Conservation (phyloP, 495 filamentous ascomycete species). For the Penicillium flavigenum region DNA sequence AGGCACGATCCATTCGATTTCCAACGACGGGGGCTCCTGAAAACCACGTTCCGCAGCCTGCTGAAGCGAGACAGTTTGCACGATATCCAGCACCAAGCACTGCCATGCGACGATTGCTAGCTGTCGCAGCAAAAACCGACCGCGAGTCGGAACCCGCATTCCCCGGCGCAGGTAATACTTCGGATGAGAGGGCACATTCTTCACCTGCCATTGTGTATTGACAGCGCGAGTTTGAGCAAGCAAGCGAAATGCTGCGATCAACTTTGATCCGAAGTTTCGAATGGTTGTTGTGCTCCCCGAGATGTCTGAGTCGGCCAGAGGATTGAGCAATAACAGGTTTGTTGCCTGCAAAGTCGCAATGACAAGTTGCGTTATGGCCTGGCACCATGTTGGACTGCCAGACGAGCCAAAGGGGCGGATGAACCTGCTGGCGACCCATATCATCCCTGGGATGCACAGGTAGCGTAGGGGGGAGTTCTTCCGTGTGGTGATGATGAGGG, state of each 20-base stretch:
- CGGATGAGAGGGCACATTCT: conserved; percentile 12
- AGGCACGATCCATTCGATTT: conserved; percentile 2
- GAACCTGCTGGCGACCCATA: conserved; percentile 8
- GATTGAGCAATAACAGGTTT: conserved; percentile 11
- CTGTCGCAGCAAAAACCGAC: conserved; percentile 10
- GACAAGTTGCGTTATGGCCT: conserved; percentile 8
- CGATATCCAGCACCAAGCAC: conserved; percentile 10
- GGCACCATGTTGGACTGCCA: conserved; percentile 13
- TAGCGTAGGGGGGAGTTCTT: conserved; percentile 9
- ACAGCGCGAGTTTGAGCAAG: conserved; percentile 1
- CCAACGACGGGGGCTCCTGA: neutral
- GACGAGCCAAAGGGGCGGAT: conserved; percentile 8
- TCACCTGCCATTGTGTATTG: conserved; percentile 11
- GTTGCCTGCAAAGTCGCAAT: conserved; percentile 7
- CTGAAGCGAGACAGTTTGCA: neutral
- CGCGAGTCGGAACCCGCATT: neutral
- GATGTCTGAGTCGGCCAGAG: neutral
- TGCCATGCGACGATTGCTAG: conserved; percentile 10
- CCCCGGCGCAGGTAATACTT: neutral
- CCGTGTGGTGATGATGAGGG: conserved; percentile 8
- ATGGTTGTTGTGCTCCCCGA: neutral
- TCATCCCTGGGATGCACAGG: conserved; percentile 1
- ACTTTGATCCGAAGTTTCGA: neutral
- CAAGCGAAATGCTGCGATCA: neutral
- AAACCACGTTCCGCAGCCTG: neutral